Evolutionary conservation across 176 grass and related monocot species (phyloP).

Genomic region (Tillandsia fasciculata): DNA sequence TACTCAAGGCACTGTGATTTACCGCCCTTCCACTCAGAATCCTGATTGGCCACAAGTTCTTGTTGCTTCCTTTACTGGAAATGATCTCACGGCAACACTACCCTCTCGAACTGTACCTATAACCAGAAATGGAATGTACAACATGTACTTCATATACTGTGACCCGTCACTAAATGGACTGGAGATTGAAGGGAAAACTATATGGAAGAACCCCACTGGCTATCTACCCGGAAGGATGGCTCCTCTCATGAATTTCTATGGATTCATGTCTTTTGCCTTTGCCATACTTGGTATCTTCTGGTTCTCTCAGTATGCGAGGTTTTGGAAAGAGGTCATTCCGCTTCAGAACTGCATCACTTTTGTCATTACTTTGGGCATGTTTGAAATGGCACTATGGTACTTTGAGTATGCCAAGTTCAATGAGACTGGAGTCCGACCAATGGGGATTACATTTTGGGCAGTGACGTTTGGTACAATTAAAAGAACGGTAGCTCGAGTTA

Average conservation of each 20-base stretch:
- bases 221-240: slow-evolving; percentile 96
- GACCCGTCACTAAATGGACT: slow-evolving; percentile 56
- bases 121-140: slow-evolving; percentile 89
- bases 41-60: slow-evolving; percentile 74
- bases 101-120: slow-evolving; percentile 60
- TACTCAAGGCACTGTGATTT: slow-evolving; percentile 71
- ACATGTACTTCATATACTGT: slow-evolving; percentile 97
- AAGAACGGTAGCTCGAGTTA: slow-evolving; percentile 69
- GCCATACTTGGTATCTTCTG: slow-evolving; percentile 79
- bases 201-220: slow-evolving; percentile 97
- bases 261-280: slow-evolving; percentile 88
- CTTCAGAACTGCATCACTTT: slow-evolving; percentile 99
- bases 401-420: slow-evolving; percentile 98
- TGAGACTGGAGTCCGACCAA: slow-evolving; percentile 71
- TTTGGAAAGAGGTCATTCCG: slow-evolving; percentile 92
- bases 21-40: slow-evolving; percentile 53
- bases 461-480: slow-evolving; percentile 90
- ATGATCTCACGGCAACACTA: slow-evolving; percentile 53
- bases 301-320: slow-evolving; percentile 96
- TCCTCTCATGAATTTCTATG: slow-evolving; percentile 93
- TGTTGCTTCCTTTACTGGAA: slow-evolving; percentile 70
- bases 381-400: slow-evolving; percentile 98
- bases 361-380: slow-evolving; percentile 93
- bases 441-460: slow-evolving; percentile 95
- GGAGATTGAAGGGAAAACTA: slow-evolving; percentile 83